Evolutionary conservation across 805 yeast genomes (phyloP).

Genomic region (Ogataea methylovora): DNA sequence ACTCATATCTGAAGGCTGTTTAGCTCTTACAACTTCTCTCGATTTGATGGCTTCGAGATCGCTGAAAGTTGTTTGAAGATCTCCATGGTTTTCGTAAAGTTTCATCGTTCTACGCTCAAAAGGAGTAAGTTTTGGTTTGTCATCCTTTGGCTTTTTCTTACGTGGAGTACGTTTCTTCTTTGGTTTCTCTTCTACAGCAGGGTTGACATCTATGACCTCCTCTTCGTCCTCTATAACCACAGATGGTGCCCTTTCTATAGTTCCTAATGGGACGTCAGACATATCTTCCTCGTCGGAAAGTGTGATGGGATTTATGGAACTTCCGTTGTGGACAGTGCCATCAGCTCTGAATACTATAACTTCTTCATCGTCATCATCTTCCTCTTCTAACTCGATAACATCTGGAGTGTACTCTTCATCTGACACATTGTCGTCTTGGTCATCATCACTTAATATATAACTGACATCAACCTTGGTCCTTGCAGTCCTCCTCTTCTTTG

Average conservation of each 20-base stretch:
- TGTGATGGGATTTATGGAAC: constrained; percentile 6
- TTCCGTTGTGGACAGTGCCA: constrained; percentile 10
- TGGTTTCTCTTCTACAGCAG: constrained; percentile 5
- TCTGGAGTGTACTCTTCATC: constrained; percentile 7
- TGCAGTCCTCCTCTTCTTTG: constrained; percentile 12
- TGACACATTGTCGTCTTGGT: constrained; percentile 9
- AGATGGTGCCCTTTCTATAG: constrained; percentile 4
- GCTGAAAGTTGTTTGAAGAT: constrained; percentile 64
- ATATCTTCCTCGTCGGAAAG: constrained; percentile 11
- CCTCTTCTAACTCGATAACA: constrained; percentile 10
- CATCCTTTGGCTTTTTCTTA: constrained; percentile 19
- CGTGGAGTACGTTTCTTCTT: constrained; percentile 15
- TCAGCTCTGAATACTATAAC: constrained; percentile 10
- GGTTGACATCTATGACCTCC: constrained; percentile 5
- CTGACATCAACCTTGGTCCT: constrained; percentile 1
- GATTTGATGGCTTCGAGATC: constrained; percentile 41
- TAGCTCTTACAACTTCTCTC: constrained; percentile 47
- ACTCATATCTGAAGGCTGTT: constrained; percentile 74
- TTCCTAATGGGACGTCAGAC: constrained; percentile 11
- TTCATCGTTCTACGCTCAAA: constrained; percentile 63
- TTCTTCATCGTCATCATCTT: constrained; percentile 15
- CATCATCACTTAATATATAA: constrained; percentile 3
- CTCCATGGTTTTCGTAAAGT: constrained; percentile 72
- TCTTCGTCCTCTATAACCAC: neutral
- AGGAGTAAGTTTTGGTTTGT: constrained; percentile 55